Conservation (phyloP, 441 rosid species). For the Arabidopsis lyrata region DNA sequence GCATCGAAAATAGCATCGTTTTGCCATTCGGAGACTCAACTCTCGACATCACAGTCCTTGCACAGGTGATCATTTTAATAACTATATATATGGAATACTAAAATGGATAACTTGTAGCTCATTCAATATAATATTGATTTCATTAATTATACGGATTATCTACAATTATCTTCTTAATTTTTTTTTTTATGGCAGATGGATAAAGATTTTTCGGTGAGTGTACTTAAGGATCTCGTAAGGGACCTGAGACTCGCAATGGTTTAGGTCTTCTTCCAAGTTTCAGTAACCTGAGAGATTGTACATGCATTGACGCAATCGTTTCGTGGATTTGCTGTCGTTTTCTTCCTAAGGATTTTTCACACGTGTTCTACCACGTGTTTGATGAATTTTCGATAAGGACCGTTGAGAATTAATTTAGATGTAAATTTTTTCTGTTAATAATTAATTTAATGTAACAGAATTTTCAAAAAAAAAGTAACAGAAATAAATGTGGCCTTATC, state of each 20-base stretch:
- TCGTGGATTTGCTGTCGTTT: slow-evolving; percentile 20
- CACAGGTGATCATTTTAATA: slow-evolving; percentile 36
- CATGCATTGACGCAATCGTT: slow-evolving; percentile 5
- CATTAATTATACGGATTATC: neutral
- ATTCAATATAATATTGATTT: neutral
- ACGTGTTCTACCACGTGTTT: slow-evolving; percentile 28
- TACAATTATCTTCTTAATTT: neutral
- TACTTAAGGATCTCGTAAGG: slow-evolving; percentile 56
- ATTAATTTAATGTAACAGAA: no score
- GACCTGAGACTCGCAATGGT: slow-evolving; percentile 51
- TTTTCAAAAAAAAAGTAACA: no score
- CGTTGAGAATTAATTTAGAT: neutral
- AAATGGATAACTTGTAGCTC: neutral
- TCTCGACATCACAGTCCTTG: slow-evolving; percentile 45
- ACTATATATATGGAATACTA: neutral
- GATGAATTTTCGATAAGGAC: slow-evolving; percentile 10
- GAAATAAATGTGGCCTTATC: no score
- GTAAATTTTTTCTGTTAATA: neutral
- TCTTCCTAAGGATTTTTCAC: slow-evolving; percentile 18
- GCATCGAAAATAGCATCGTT: slow-evolving; percentile 13
- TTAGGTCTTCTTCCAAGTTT: slow-evolving; percentile 32
- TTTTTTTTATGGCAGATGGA: slow-evolving; percentile 56
- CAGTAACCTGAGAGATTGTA: neutral
- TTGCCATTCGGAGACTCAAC: slow-evolving; percentile 45
- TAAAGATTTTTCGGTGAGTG: slow-evolving; percentile 45